phyloP scores from a whole-genome alignment of 495 filamentous ascomycete species.

The Parathielavia hyrcaniae region DNA sequence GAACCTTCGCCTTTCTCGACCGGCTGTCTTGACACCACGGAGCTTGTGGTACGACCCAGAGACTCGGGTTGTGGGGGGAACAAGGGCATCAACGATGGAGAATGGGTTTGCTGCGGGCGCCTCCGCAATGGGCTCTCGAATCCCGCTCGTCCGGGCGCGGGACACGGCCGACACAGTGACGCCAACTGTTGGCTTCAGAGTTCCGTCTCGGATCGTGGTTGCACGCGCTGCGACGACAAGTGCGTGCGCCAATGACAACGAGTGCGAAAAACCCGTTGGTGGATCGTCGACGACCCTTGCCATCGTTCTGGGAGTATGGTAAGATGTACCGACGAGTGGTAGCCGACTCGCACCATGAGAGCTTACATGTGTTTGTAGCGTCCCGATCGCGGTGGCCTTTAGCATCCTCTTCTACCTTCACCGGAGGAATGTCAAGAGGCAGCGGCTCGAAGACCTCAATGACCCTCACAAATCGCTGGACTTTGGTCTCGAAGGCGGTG shows the following conservation, averaged over 20 bases:
- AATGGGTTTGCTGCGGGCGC: slow-evolving; percentile 17
- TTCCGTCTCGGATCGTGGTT: slow-evolving; percentile 21
- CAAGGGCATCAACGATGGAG: slow-evolving; percentile 26
- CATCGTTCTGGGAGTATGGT: slow-evolving; percentile 77
- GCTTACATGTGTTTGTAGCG: slow-evolving; percentile 44
- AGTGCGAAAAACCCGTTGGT: slow-evolving; percentile 53
- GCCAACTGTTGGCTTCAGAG: slow-evolving; percentile 12
- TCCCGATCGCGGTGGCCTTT: slow-evolving; percentile 66
- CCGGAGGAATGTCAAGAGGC: slow-evolving; percentile 64
- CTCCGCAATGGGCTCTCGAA: slow-evolving; percentile 28
- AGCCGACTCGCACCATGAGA: slow-evolving; percentile 24
- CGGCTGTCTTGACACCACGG: not conserved
- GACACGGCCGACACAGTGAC: slow-evolving; percentile 13
- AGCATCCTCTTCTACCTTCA: slow-evolving; percentile 70
- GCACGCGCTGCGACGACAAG: slow-evolving; percentile 16
- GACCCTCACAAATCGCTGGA: slow-evolving; percentile 91
- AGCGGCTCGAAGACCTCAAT: slow-evolving; percentile 70
- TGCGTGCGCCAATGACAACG: slow-evolving; percentile 24
- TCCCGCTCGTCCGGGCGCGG: slow-evolving; percentile 20
- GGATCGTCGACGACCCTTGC: slow-evolving; percentile 57
- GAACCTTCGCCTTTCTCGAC: not conserved
- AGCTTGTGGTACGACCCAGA: not conserved
- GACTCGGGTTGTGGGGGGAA: slow-evolving; percentile 11
- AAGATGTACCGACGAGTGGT: slow-evolving; percentile 41
- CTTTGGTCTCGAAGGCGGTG: slow-evolving; percentile 66